Percentiles rank a stretch among this genome's conserved stretches.
phyloP scores from a whole-genome alignment of 208 protist species.

The Trypanosoma mega region DNA sequence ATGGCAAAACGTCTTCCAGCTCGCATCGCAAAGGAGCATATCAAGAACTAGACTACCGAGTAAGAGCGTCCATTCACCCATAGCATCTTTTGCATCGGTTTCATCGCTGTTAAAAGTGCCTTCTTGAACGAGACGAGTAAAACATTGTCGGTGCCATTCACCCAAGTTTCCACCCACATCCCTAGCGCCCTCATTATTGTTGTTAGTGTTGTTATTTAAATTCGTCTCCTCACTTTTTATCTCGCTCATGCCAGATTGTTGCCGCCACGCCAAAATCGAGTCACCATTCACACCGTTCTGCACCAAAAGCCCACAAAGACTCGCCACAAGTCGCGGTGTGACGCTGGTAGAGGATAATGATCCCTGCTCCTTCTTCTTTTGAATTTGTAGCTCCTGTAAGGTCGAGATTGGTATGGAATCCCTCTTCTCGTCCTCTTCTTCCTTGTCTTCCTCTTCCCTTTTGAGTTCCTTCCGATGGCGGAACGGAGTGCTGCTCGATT shows the following conservation, averaged over 20 bases:
- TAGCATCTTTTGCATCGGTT: not conserved
- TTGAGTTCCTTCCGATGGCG: too few relatives aligned
- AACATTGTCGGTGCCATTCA: slow-evolving; percentile 12
- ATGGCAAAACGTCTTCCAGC: slow-evolving; percentile 4
- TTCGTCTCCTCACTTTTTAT: not conserved
- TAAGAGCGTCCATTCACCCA: not conserved
- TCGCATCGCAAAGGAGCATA: slow-evolving; percentile 18
- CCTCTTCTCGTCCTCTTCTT: too few relatives aligned
- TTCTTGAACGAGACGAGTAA: not conserved
- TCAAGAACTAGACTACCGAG: slow-evolving; percentile 27
- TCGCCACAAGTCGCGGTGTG: slow-evolving; percentile 23
- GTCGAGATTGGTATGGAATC: too few relatives aligned
- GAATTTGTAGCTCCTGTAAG: too few relatives aligned
- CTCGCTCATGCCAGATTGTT: slow-evolving; percentile 12
- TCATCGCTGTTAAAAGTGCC: too few relatives aligned
- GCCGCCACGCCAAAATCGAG: slow-evolving; percentile 18
- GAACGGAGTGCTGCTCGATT: too few relatives aligned
- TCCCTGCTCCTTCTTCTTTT: too few relatives aligned
- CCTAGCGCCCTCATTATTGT: slow-evolving; percentile 1
- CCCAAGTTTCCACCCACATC: slow-evolving; percentile 14
- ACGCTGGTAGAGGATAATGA: slow-evolving; percentile 9
- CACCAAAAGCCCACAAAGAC: slow-evolving; percentile 25
- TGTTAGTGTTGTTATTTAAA: not conserved
- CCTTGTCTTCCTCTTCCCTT: not conserved
- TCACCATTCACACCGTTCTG: slow-evolving; percentile 16